Evolutionary conservation across 768 basidiomycete genomes (phyloP).

Genomic region (Serendipita sp.): DNA sequence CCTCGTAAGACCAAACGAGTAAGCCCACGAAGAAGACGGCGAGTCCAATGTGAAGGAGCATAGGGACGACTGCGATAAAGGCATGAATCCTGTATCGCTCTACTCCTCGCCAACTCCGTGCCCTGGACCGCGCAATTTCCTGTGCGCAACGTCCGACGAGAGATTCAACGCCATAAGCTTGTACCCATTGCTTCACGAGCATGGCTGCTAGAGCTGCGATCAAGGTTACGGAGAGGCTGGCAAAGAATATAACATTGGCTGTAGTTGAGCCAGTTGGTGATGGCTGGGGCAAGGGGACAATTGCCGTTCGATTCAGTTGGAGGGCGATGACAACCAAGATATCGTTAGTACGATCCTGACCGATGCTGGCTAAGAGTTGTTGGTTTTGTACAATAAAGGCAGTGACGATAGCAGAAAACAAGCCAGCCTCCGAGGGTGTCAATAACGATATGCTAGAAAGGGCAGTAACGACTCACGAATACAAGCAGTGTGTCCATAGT

Average conservation of each 20-base stretch:
- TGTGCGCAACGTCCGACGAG: background rate
- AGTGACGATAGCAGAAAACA: conserved; percentile 5
- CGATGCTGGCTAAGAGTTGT: background rate
- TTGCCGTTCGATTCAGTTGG: background rate
- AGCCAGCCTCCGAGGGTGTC: background rate
- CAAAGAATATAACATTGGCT: background rate
- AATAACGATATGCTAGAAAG: no score
- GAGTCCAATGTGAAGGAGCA: conserved; percentile 6
- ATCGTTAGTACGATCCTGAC: background rate
- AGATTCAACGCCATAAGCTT: background rate
- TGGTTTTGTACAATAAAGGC: conserved; percentile 4
- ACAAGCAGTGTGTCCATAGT: no score
- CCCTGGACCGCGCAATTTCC: background rate
- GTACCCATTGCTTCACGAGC: conserved; percentile 7
- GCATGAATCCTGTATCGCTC: background rate
- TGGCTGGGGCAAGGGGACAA: background rate
- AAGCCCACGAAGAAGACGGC: background rate
- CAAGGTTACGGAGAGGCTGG: background rate
- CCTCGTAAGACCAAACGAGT: background rate
- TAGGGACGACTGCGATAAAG: background rate
- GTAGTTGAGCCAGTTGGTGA: background rate
- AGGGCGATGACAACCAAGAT: background rate
- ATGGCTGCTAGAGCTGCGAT: conserved; percentile 1
- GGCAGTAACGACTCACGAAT: no score
- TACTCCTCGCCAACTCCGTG: no score